Evolutionary conservation across 495 filamentous ascomycete genomes (phyloP), one percentile per base, ranked within the genome.

Genomic region (Bathelium albidoporum): DNA sequence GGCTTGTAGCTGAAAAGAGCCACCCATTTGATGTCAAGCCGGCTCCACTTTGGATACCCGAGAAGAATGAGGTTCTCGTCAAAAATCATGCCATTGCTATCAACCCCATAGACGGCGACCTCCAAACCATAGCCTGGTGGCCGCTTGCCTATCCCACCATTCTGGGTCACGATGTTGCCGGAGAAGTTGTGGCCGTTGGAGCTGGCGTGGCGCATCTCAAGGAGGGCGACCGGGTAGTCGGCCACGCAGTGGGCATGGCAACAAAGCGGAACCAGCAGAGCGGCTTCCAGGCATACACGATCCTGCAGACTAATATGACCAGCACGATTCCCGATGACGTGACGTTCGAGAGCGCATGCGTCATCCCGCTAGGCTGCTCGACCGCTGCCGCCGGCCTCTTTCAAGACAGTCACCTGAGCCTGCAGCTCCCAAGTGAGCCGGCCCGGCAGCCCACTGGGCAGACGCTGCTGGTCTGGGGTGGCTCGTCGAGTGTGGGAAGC

Each of bases 121-220:
- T 32, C 2, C 72, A 70, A 31, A 61, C 66, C 16, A 36, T 68
- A 2, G 39, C 73, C 58, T 70, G 70, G 58, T 31, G 61, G 64
- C 53, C 69, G 18, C 63, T 70, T 2, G 72, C 71, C 0, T 84
- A 80, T 53, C 83, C 83, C 0, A 64, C 69, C 28, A 73, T 84
- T 53, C 70, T 85, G 1, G 83, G 85, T 36, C 68, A 68, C 62
- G 86, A 87, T 65, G 70, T 82, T 26, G 75, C 80, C 1, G 86
- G 86, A 24, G 75, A 74, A 1, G 74, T 87, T 11, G 73, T 69
- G 11, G 76, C 72, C 29, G 75, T 82, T 32, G 83, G 84, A 18
- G 59, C 66, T 0, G 70, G 39, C 14, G 80, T 81, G 1, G 77
- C 67, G 22, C 53, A 66, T 0, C 80, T 84, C 74, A 75, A 78